Evolutionary conservation across 2,329 filamentous ascomycete species (phyloP).

Genomic region (Aspergillus tanneri): DNA sequence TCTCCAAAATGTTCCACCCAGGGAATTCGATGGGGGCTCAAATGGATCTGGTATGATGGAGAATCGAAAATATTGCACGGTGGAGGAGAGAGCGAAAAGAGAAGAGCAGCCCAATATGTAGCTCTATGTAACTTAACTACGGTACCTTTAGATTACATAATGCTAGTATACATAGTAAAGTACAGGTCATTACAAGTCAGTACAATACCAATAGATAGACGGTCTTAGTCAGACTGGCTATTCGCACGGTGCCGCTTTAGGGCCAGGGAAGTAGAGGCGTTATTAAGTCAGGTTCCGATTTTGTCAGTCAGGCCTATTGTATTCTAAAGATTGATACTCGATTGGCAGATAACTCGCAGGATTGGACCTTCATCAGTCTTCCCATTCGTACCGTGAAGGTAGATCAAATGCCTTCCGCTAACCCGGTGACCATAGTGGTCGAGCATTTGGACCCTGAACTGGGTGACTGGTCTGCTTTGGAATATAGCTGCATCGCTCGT

Average conservation of each 20-base stretch:
- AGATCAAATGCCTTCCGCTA: constrained; percentile 22
- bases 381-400: constrained; percentile 21
- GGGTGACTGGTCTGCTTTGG: constrained; percentile 88
- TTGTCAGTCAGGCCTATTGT: not conserved
- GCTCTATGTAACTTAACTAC: too few relatives aligned
- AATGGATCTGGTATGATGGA: not conserved
- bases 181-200: too few relatives aligned
- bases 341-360: not conserved
- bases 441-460: constrained; percentile 96
- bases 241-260: too few relatives aligned
- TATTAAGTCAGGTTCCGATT: too few relatives aligned
- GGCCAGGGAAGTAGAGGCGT: too few relatives aligned
- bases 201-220: too few relatives aligned
- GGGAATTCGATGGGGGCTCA: not conserved
- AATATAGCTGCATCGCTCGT: constrained; percentile 82
- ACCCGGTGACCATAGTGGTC: constrained; percentile 78
- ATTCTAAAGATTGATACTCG: not conserved
- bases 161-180: too few relatives aligned
- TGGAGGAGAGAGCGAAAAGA: too few relatives aligned
- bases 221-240: too few relatives aligned
- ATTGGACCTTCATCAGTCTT: not conserved
- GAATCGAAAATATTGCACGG: not conserved
- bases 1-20: not conserved
- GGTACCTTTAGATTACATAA: too few relatives aligned
- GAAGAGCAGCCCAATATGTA: too few relatives aligned